Conservation (phyloP, 805 yeast genomes). For the Candida suzukii region DNA sequence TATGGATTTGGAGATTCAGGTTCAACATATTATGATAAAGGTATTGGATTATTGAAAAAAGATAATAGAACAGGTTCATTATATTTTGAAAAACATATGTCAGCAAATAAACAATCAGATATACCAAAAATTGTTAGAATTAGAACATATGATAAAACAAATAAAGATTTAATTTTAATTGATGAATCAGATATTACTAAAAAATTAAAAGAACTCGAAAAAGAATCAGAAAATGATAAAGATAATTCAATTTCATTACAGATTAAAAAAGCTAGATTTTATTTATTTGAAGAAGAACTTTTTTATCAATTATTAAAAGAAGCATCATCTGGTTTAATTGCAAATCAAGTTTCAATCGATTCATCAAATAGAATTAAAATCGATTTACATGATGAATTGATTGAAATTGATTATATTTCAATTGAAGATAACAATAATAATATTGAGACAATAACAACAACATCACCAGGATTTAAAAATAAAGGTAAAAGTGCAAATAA, state of each 20-base stretch:
- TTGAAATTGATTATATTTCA: constrained; percentile 65
- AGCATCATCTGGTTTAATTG: constrained; percentile 58
- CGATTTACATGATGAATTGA: constrained; percentile 55
- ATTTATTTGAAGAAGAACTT: constrained; percentile 83
- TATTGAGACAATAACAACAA: constrained; percentile 21
- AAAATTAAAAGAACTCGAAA: constrained; percentile 8
- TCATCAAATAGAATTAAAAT: constrained; percentile 56
- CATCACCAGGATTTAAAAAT: no score
- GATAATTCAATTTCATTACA: constrained; percentile 31
- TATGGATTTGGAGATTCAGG: constrained; percentile 94
- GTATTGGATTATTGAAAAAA: constrained; percentile 65
- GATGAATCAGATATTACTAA: constrained; percentile 45
- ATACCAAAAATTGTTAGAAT: constrained; percentile 50
- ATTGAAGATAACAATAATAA: constrained; percentile 24
- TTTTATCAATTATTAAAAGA: constrained; percentile 74
- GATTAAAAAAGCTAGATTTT: constrained; percentile 61
- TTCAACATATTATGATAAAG: constrained; percentile 64
- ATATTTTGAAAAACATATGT: constrained; percentile 23
- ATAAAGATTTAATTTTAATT: constrained; percentile 32
- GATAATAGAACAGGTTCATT: constrained; percentile 36
- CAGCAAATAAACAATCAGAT: constrained; percentile 25
- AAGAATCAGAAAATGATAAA: background rate
- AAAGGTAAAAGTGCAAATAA: constrained; percentile 49
- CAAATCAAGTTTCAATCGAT: constrained; percentile 62
- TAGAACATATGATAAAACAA: constrained; percentile 30